Base-by-base conservation (phyloP, 73 alveolate genomes). In the Paramecium pentaurelia region DNA sequence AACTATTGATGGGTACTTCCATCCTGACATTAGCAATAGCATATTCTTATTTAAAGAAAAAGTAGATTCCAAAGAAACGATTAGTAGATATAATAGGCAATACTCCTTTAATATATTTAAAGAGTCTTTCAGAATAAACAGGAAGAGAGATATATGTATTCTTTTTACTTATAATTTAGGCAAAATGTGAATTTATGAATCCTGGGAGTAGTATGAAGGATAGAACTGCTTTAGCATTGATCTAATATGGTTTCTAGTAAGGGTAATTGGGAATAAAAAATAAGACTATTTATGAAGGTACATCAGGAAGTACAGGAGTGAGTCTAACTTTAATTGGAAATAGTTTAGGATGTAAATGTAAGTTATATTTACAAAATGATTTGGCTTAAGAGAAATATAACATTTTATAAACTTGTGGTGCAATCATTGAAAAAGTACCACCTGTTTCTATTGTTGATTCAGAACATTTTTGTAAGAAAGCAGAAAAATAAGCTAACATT, bases 121-220 rank as follows among this genome's bases (percentile, higher is more conserved):
- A 89, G 58, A 40, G 58, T 20, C 84, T 89, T n/a, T 89, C 92
- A 25, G 54, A 71, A 14, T 18, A 60, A 10, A 71, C 84, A 1
- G 83, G 85, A 16, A 45, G 37, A 25, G 94, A 89, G 92, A 89
- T 37, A 45, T 89, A 25, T 44, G 40, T 89, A 9, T 9, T 37
- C 4, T 51, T 16, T 4, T 14, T 9, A 5, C 3, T 32, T 14
- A 3, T 10, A 58, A 73, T 64, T 28, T 20, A 64, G 84, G 94
- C 94, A 3, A 96, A 96, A 92, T 95, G 96, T 73, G 98, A 96
- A 86, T 96, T 87, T 51, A 84, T 96, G 84, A 96, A 96, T 73
- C 98, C 98, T 70, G 93, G 96, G 12, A 96, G 98, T 30, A 92
- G 96, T 38, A 96, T 94, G 38, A 96, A 96, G 92, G 98, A 95